Conservation (phyloP, 1,139 yeast species). For the Geotrichum armillariae region DNA sequence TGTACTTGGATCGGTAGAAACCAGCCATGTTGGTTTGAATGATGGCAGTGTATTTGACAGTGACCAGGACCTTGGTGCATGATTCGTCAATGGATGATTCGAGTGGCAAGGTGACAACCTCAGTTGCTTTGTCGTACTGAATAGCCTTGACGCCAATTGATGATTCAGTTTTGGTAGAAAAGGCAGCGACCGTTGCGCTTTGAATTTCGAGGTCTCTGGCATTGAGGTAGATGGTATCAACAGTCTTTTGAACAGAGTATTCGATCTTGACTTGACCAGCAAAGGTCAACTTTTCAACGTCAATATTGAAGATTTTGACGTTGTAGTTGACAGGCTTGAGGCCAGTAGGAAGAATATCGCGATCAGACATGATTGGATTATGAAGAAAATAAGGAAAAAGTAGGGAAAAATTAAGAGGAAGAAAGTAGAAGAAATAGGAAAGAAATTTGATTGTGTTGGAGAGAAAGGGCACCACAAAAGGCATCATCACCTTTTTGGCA, state of each 20-base stretch:
- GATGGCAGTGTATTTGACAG: constrained; percentile 48
- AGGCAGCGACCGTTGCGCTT: constrained; percentile 26
- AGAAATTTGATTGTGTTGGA: neutral
- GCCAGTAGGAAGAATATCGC: constrained; percentile 56
- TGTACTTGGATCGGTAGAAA: constrained; percentile 74
- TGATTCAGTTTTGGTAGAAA: constrained; percentile 28
- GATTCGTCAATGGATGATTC: constrained; percentile 31
- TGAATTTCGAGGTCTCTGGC: constrained; percentile 29
- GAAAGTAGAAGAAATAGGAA: neutral
- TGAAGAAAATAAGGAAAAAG: neutral
- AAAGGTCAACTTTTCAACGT: constrained; percentile 50
- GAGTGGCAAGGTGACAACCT: constrained; percentile 38
- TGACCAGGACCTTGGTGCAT: constrained; percentile 35
- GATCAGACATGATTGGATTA: constrained; percentile 33
- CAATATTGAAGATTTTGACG: constrained; percentile 44
- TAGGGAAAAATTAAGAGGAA: too few relatives aligned
- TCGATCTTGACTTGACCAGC: constrained; percentile 54
- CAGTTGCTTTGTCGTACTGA: constrained; percentile 34
- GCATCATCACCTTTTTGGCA: neutral
- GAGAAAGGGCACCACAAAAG: neutral
- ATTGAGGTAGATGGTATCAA: constrained; percentile 35
- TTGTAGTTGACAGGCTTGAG: constrained; percentile 52
- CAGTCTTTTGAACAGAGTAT: constrained; percentile 44
- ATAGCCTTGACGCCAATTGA: constrained; percentile 28
- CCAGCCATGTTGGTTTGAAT: constrained; percentile 79